Percentiles rank a stretch among this genome's conserved stretches.
Conservation (phyloP, 2,329 filamentous ascomycete species). For the Colletotrichum sp. region DNA sequence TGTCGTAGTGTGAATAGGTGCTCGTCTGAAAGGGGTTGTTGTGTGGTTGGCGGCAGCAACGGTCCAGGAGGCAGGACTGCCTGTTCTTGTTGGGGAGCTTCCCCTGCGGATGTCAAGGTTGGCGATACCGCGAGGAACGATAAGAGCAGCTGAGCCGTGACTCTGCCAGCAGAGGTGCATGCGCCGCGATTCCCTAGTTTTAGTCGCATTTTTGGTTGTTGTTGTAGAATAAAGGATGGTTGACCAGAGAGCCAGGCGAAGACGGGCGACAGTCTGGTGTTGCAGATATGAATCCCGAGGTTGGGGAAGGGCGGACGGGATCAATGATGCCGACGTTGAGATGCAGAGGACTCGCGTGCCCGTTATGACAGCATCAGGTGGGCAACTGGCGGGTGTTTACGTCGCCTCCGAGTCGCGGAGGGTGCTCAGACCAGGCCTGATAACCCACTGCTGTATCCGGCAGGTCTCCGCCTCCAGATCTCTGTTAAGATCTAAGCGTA, state of each 20-base stretch:
- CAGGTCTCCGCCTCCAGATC: not conserved
- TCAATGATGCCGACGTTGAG: conserved; percentile 20
- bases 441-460: not conserved
- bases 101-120: conserved; percentile 40
- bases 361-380: conserved; percentile 22
- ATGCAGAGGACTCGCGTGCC: not conserved
- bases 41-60: conserved; percentile 44
- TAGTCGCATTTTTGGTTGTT: not conserved
- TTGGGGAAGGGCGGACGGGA: not conserved
- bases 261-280: not conserved
- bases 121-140: conserved; percentile 69
- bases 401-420: conserved; percentile 17
- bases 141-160: conserved; percentile 68
- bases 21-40: conserved; percentile 53
- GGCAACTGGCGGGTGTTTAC: conserved; percentile 10
- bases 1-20: conserved; percentile 78
- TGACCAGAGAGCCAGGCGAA: not conserved
- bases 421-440: conserved; percentile 3
- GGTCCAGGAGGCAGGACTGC: conserved; percentile 45
- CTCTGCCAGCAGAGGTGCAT: conserved; percentile 64
- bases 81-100: conserved; percentile 39
- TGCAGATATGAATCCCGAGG: not conserved
- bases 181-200: not conserved
- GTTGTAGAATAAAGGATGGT: not conserved
- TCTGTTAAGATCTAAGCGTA: not conserved